Conservation (phyloP, 1,284 basidiomycete genomes). For the Earliella scabrosa region DNA sequence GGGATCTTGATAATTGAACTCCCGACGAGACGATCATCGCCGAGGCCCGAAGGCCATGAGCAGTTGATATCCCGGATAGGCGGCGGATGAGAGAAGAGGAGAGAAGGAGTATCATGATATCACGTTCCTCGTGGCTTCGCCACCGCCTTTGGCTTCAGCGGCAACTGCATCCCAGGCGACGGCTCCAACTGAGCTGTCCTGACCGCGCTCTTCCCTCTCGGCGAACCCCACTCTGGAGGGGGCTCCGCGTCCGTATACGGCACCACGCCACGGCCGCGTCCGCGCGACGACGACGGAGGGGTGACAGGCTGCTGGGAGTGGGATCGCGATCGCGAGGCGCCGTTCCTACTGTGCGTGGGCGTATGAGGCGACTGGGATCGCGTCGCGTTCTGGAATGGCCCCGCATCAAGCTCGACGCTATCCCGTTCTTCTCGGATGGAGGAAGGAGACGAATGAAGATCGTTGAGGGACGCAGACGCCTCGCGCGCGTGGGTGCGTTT, state of each 20-base stretch:
- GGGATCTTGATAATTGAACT: too few relatives aligned
- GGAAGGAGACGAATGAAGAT: slow-evolving; percentile 2
- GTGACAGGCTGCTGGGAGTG: too few relatives aligned
- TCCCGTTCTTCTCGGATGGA: slow-evolving; percentile 9
- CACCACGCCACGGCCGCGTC: background rate
- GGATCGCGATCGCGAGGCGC: slow-evolving; percentile 12
- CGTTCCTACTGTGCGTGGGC: slow-evolving; percentile 6
- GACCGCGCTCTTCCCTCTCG: slow-evolving; percentile 14
- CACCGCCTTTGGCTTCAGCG: slow-evolving; percentile 18
- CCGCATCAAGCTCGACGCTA: slow-evolving; percentile 21
- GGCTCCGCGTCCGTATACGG: slow-evolving; percentile 10
- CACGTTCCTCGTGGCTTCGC: slow-evolving; percentile 11
- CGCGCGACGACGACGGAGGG: slow-evolving; percentile 1
- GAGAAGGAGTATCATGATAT: too few relatives aligned
- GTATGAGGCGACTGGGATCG: background rate
- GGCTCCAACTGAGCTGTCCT: slow-evolving; percentile 37
- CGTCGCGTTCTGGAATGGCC: slow-evolving; percentile 2
- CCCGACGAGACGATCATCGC: too few relatives aligned
- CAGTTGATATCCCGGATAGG: too few relatives aligned
- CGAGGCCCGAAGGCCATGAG: too few relatives aligned
- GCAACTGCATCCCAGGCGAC: slow-evolving; percentile 36
- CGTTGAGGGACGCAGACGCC: slow-evolving; percentile 10
- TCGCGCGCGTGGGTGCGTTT: background rate
- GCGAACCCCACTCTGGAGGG: background rate
- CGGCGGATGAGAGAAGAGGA: too few relatives aligned